Evolutionary conservation across 2,329 filamentous ascomycete species (phyloP), one percentile per base, ranked within the genome.

Genomic region (Drechslerella coelobrocha): DNA sequence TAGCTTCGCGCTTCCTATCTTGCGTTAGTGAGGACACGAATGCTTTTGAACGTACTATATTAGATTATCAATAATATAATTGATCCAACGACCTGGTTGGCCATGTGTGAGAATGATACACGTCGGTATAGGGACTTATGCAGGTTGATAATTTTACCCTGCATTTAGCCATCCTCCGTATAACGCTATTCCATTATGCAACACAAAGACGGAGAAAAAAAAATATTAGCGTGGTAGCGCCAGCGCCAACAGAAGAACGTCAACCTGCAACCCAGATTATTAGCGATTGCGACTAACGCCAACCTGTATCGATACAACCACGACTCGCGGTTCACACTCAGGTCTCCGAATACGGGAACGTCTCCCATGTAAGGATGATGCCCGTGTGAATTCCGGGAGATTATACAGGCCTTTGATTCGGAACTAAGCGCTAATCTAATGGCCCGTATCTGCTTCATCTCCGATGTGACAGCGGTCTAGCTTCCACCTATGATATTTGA

Each of bases 401-500:
- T 71, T 71, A 59, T 62, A 47, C 61, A 71, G 66, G 66, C 57
- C 41, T 19, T 21, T 2, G 17, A 19, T 19, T 45, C 41, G 41
- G 41, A 45, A 23, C 41, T 17, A 23, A 17, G 41, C 41, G 41
- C 41, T 45, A 45, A 45, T 14, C 41, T 45, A 6, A 19, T n/a
- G 17, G 14, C 63, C 51, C 51, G 54, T 63, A 71, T 60, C 66
- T 59, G 59, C 66, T 63, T 63, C 66, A 71, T 71, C 66, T 71
- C 66, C 66, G 66, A 71, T 17, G 29, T 63, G 50, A 39, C 51
- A 61, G 55, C 51, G 53, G 54, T 57, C 65, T 48, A 61, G 57
- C 63, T 56, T 61, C 63, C 43, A 48, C 41, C 12, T 45, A 19
- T 45, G 21, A 19, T 45, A 23, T 45, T 45, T 17, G 41, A 23